Base-by-base conservation (phyloP, 1,284 basidiomycete genomes). In the Cutaneotrichosporon cyanovorans region DNA sequence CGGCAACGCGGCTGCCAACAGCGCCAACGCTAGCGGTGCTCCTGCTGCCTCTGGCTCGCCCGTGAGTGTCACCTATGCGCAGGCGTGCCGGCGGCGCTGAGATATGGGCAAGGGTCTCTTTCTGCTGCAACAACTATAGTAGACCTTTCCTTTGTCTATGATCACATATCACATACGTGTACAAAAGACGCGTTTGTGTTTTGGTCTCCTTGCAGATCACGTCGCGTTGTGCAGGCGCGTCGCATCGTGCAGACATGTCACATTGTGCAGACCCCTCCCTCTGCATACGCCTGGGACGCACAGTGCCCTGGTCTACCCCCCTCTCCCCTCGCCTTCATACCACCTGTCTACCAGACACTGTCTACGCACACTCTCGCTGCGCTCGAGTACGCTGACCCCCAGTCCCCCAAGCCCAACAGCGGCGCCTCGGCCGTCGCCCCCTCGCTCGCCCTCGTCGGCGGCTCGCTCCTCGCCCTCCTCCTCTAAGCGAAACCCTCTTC, bases 391-490 rank as follows among this genome's bases (percentile, higher is more conserved):
- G n/a, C 46, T 33, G 20, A 37, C 25, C 25, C 42, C 44, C 44
- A 34, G 23, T 35, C 37, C 10, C 6, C 45, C 30, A 40, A 23
- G 14, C 40, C 31, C 38, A 18, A 22, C 34, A 28, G n/a, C 14
- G 51, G 43, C 18, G 48, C 46, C 28, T 11, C 4, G n/a, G 46
- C 43, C 15, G 23, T 45, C 37, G 44, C 47, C 31, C 48, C 53
- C 38, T 50, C 53, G 41, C 45, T 54, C 33, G 45, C 43, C 35
- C 42, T 54, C 32, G 46, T 48, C 21, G 52, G 41, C 6, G 42
- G 37, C 48, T 39, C 43, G 7, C 32, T 44, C 39, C 25, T 40
- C 44, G 41, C 45, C 34, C 28, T 45, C 50, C 19, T 47, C 41
- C 19, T 46, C 46, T 50, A 52, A 49, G 42, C 33, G 34, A 12